These are phyloP conservation scores for Ceratocystis cubensis DNA, from an alignment of 2,329 filamentous ascomycete species.

Conservation along the genomic window DNA sequence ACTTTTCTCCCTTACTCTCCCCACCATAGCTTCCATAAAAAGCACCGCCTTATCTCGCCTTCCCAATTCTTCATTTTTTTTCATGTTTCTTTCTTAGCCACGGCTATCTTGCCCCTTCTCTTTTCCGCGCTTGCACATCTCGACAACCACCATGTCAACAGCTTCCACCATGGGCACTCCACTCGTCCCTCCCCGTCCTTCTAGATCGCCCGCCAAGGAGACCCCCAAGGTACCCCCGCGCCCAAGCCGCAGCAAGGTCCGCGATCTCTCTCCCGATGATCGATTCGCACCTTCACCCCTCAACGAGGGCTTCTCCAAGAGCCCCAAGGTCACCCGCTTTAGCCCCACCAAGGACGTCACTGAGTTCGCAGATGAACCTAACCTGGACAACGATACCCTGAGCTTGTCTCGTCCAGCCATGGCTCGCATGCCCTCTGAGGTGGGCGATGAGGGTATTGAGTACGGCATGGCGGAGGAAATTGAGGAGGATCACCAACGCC, in stretches of 20 bases:
- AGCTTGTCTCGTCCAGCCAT: slow-evolving; percentile 53
- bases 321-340: slow-evolving; percentile 30
- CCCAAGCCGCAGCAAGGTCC: slow-evolving; percentile 56
- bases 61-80: slow-evolving; percentile 19
- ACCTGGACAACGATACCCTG: slow-evolving; percentile 25
- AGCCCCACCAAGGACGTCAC: slow-evolving; percentile 29
- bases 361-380: slow-evolving; percentile 16
- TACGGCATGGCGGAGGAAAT: slow-evolving; percentile 54
- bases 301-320: slow-evolving; percentile 54
- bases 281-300: slow-evolving; percentile 77
- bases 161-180: slow-evolving; percentile 40
- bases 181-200: slow-evolving; percentile 45
- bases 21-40: neutral
- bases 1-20: slow-evolving; percentile 2
- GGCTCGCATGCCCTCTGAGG: slow-evolving; percentile 60
- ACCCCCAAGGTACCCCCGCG: slow-evolving; percentile 66
- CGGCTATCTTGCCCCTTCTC: slow-evolving; percentile 21
- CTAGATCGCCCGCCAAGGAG: slow-evolving; percentile 29
- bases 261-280: slow-evolving; percentile 65
- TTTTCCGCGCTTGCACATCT: slow-evolving; percentile 21
- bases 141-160: slow-evolving; percentile 32
- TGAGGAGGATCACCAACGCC: slow-evolving; percentile 29
- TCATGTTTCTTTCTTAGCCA: slow-evolving; percentile 1
- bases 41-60: slow-evolving; percentile 10
- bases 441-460: slow-evolving; percentile 82